phyloP scores from a whole-genome alignment of 441 rosid species.

The Breynia disticha region DNA sequence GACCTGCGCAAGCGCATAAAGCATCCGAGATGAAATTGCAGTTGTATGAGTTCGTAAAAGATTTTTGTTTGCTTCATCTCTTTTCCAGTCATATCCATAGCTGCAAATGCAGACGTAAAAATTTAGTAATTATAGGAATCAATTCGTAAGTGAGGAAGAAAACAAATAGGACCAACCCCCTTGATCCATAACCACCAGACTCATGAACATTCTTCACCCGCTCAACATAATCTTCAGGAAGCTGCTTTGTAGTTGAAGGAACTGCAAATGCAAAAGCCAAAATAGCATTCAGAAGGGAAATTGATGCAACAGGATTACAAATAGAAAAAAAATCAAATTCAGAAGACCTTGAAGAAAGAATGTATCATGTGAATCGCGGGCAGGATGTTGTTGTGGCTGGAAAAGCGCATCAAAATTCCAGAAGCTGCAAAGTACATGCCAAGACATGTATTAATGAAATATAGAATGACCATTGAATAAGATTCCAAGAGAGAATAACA shows the following conservation, averaged over 20 bases:
- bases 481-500: background rate
- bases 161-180: slow-evolving; percentile 59
- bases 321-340: background rate
- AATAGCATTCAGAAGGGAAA: slow-evolving; percentile 9
- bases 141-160: slow-evolving; percentile 2
- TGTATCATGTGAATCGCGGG: slow-evolving; percentile 94
- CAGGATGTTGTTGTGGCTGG: slow-evolving; percentile 98
- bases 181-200: slow-evolving; percentile 80
- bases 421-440: slow-evolving; percentile 45
- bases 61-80: slow-evolving; percentile 92
- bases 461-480: background rate
- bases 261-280: slow-evolving; percentile 31
- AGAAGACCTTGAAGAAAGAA: slow-evolving; percentile 65
- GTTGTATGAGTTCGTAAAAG: slow-evolving; percentile 92
- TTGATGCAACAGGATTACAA: slow-evolving; percentile 1
- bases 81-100: slow-evolving; percentile 86
- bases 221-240: slow-evolving; percentile 85
- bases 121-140: background rate
- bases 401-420: slow-evolving; percentile 95
- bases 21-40: slow-evolving; percentile 88
- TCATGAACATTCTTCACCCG: slow-evolving; percentile 70
- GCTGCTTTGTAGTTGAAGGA: slow-evolving; percentile 62
- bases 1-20: slow-evolving; percentile 80
- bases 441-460: background rate
- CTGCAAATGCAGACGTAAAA: slow-evolving; percentile 22